Conservation (phyloP, 2,329 filamentous ascomycete genomes). For the Aspergillus fijiensis region DNA sequence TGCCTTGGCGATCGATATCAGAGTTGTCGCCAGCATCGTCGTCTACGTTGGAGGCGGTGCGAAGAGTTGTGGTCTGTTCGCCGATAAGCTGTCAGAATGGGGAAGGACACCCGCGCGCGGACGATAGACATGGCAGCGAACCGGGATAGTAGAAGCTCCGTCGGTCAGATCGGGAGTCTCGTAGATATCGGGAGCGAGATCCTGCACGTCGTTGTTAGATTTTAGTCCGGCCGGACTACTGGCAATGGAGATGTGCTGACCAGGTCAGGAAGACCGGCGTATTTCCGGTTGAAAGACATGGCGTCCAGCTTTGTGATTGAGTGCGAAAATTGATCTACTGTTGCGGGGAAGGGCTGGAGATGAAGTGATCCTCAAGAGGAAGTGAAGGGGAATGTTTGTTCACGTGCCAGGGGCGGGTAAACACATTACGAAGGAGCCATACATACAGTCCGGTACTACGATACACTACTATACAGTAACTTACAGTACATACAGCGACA, state of each 20-base stretch:
- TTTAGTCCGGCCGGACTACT: slow-evolving; percentile 2
- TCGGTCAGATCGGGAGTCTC: slow-evolving; percentile 92
- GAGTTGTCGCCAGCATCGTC: slow-evolving; percentile 54
- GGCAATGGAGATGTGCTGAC: slow-evolving; percentile 46
- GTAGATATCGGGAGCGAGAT: slow-evolving; percentile 91
- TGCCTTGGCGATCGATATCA: slow-evolving; percentile 71
- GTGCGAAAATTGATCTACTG: neutral
- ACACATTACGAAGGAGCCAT: neutral
- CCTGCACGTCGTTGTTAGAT: slow-evolving; percentile 50
- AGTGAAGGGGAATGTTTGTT: slow-evolving; percentile 10
- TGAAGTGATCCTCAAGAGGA: neutral
- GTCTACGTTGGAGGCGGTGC: slow-evolving; percentile 58
- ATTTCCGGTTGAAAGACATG: slow-evolving; percentile 79
- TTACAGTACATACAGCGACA: too few species aligned
- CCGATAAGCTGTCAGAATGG: slow-evolving; percentile 36
- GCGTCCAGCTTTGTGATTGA: slow-evolving; percentile 1
- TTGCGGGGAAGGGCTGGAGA: neutral
- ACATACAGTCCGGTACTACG: neutral
- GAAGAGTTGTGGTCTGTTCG: slow-evolving; percentile 50
- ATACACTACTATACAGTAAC: neutral
- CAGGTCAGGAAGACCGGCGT: slow-evolving; percentile 75
- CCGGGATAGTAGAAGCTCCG: slow-evolving; percentile 80
- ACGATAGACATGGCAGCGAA: slow-evolving; percentile 43
- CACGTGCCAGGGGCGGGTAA: slow-evolving; percentile 1
- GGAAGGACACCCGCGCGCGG: slow-evolving; percentile 16